Percentiles rank a stretch among this genome's conserved stretches.
phyloP scores from a whole-genome alignment of 2,329 filamentous ascomycete species.

The Pseudogymnoascus sp. region DNA sequence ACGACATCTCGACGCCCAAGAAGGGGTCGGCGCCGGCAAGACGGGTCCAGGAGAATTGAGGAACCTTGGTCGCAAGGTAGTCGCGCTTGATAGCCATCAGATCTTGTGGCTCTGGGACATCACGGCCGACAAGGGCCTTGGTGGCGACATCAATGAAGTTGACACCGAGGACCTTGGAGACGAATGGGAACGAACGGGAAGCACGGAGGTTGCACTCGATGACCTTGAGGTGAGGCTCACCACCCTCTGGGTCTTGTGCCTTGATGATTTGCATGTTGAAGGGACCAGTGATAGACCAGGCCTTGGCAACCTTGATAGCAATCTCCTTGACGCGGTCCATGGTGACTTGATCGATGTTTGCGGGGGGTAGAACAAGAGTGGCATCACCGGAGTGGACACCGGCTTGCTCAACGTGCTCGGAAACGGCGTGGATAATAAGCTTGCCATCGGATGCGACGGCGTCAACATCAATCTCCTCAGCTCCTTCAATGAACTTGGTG shows the following conservation, averaged over 20 bases:
- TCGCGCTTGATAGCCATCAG: conserved; percentile 84
- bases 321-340: conserved; percentile 92
- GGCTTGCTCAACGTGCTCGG: conserved; percentile 92
- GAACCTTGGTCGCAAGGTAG: conserved; percentile 94
- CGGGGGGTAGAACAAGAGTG: conserved; percentile 84
- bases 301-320: conserved; percentile 89
- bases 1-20: conserved; percentile 95
- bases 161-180: conserved; percentile 89
- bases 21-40: conserved; percentile 95
- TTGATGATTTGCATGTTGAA: conserved; percentile 99
- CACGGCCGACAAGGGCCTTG: conserved; percentile 77
- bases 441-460: conserved; percentile 82
- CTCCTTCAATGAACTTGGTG: conserved; percentile 95
- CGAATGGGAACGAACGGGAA: conserved; percentile 95
- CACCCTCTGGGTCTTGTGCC: conserved; percentile 67
- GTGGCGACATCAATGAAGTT: conserved; percentile 97
- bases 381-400: conserved; percentile 98
- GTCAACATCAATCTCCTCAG: conserved; percentile 93
- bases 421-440: conserved; percentile 83
- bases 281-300: conserved; percentile 93
- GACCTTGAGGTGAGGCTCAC: conserved; percentile 76
- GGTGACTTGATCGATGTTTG: conserved; percentile 65
- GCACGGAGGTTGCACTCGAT: conserved; percentile 98
- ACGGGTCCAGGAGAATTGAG: conserved; percentile 98
- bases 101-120: conserved; percentile 78